Evolutionary conservation across 2,329 filamentous ascomycete genomes (phyloP), one percentile per base, ranked within the genome.

Genomic region (Hypoxylon sp.): DNA sequence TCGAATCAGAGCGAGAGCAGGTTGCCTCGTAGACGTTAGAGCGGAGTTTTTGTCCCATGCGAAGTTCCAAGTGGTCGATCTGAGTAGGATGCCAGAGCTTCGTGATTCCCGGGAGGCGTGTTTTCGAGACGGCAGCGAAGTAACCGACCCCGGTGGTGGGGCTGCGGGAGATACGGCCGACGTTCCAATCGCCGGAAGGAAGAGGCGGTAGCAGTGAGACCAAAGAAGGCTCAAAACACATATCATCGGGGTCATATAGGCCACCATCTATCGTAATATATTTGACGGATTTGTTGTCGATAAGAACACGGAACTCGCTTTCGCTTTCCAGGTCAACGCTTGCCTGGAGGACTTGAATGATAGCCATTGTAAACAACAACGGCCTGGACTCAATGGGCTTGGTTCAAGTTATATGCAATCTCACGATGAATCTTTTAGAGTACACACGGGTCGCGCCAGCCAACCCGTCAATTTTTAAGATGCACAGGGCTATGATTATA

Each of bases 161-260:
- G n/a, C 52, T 25, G 7, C 32, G 40, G 5, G 60, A 55, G 12
- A 59, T 44, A 29, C 38, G 48, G 17, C 52, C 52, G 9, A 46
- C 38, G 16, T 48, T 59, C 53, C 45, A 61, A 19, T 54, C 27
- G 7, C 48, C 55, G 7, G 50, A 21, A 6, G 57, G 55, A 44
- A 57, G 38, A 16, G 55, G 50, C 16, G 50, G 55, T 6, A 59
- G 34, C 9, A 57, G 41, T 7, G 20, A 48, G 34, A 61, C 53
- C 11, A 31, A 19, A 23, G n/a, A 15, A 25, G 38, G 38, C 17
- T 4, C 17, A 12, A 42, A 42, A 12, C 17, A 23, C 30, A 13
- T 35, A 9, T 37, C 37, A 21, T 59, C 48, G 15, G 48, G 26
- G 9, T 20, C 27, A 7, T 43, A 49, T 2, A 50, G n/a, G n/a